These are phyloP conservation scores for Claviceps pusilla DNA, from an alignment of 2,329 filamentous ascomycete species.

Conservation along the genomic window DNA sequence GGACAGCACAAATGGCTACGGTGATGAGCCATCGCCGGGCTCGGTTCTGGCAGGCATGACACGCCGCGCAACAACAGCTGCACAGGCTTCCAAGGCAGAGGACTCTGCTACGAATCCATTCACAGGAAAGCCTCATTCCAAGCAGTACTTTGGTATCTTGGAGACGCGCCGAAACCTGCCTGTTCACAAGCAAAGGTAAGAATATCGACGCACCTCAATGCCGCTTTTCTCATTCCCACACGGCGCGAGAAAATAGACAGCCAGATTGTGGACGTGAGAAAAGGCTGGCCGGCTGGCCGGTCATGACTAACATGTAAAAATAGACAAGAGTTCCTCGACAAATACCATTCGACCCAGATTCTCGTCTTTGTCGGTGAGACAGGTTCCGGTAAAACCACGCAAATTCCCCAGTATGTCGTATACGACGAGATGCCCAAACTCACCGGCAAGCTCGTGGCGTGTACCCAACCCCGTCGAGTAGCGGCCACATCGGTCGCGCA, in stretches of 20 bases:
- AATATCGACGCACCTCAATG: neutral
- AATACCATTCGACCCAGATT: slow-evolving; percentile 90
- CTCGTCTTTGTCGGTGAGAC: slow-evolving; percentile 98
- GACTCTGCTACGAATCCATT: slow-evolving; percentile 75
- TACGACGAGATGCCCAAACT: slow-evolving; percentile 89
- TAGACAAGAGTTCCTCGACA: slow-evolving; percentile 78
- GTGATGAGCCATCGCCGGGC: slow-evolving; percentile 13
- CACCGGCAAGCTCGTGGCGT: slow-evolving; percentile 80
- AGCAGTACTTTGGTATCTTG: slow-evolving; percentile 81
- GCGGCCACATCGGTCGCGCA: slow-evolving; percentile 97
- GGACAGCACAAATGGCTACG: slow-evolving; percentile 27
- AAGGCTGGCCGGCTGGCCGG: neutral
- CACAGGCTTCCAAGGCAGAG: slow-evolving; percentile 59
- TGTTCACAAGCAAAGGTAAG: slow-evolving; percentile 75
- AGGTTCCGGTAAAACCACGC: slow-evolving; percentile 96
- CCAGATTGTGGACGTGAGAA: neutral
- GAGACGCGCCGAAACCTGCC: slow-evolving; percentile 71
- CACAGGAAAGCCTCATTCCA: slow-evolving; percentile 60
- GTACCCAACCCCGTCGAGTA: slow-evolving; percentile 93
- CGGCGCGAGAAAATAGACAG: neutral
- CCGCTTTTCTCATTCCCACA: neutral
- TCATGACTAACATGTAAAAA: neutral
- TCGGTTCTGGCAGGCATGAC: slow-evolving; percentile 51
- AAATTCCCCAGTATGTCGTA: slow-evolving; percentile 96
- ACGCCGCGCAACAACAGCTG: slow-evolving; percentile 67